phyloP scores from a whole-genome alignment of 305 asterid genomes.

The Stenogyne calaminthoides region DNA sequence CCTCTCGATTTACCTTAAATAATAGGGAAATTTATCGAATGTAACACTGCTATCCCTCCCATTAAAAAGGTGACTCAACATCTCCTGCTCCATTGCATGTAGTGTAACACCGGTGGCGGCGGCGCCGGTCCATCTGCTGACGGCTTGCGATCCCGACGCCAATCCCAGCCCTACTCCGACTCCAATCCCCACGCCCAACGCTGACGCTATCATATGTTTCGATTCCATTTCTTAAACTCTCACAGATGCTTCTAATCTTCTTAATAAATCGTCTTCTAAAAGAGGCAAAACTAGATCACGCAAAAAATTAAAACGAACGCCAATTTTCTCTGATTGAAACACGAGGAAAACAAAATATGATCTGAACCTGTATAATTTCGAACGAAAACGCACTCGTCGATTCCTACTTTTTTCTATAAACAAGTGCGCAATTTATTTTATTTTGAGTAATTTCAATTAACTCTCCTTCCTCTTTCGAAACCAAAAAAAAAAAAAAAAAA shows the following conservation, averaged over 20 bases:
- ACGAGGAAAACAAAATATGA: conserved; percentile 10
- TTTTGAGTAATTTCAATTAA: background rate
- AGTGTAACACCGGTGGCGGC: conserved; percentile 43
- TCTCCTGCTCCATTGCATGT: conserved; percentile 65
- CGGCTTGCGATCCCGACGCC: conserved; percentile 71
- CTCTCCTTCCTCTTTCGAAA: background rate
- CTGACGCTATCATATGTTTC: conserved; percentile 77
- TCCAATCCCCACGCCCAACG: conserved; percentile 80
- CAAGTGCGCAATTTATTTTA: background rate
- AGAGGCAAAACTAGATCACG: conserved; percentile 5
- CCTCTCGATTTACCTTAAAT: conserved; percentile 54
- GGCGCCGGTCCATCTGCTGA: conserved; percentile 50
- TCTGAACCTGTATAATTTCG: background rate
- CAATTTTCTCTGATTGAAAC: background rate
- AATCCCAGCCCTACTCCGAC: conserved; percentile 83
- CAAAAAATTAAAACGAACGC: conserved; percentile 7
- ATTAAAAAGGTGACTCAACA: conserved; percentile 55
- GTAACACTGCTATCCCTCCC: conserved; percentile 64
- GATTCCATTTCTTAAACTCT: conserved; percentile 53
- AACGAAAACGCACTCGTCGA: background rate
- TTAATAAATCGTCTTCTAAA: background rate
- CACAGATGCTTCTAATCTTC: background rate
- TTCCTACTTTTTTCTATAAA: background rate
- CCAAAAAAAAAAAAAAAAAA: background rate
- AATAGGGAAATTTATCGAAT: conserved; percentile 80